Evolutionary conservation across 352 stramenopile species (phyloP).

Genomic region (Thalassiosira mediterranea): DNA sequence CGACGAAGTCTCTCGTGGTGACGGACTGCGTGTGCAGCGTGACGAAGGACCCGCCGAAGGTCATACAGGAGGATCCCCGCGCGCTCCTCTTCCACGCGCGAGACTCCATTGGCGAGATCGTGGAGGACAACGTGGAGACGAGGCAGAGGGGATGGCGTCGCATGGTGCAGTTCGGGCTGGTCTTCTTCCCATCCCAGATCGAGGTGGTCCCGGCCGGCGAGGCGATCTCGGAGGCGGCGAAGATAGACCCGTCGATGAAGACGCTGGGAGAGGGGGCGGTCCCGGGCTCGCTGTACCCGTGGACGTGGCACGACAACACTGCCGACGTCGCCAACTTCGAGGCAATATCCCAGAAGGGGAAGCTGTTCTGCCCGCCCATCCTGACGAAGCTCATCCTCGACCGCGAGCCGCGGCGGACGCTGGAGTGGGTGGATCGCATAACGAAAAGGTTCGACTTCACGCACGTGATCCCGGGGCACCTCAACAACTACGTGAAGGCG

Average conservation of each 20-base stretch:
- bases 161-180: conserved; percentile 85
- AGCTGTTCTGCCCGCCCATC: conserved; percentile 85
- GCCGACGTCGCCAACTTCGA: conserved; percentile 69
- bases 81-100: conserved; percentile 83
- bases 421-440: conserved; percentile 77
- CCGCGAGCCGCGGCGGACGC: conserved; percentile 72
- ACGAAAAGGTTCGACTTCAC: conserved; percentile 66
- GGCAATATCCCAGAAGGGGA: conserved; percentile 59
- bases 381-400: conserved; percentile 86
- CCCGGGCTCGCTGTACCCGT: conserved; percentile 74
- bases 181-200: conserved; percentile 85
- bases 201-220: conserved; percentile 58
- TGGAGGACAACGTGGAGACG: conserved; percentile 69
- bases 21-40: conserved; percentile 84
- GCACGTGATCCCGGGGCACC: conserved; percentile 74
- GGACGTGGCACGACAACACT: conserved; percentile 71
- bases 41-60: conserved; percentile 57
- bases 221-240: conserved; percentile 52
- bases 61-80: conserved; percentile 76
- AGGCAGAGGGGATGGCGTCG: conserved; percentile 79
- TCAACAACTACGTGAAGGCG: conserved; percentile 77
- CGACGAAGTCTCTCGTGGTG: conserved; percentile 82
- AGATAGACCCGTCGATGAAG: conserved; percentile 56
- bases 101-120: conserved; percentile 67
- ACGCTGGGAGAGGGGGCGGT: conserved; percentile 69